Evolutionary conservation across 2,329 filamentous ascomycete genomes (phyloP).

Genomic region (Aspergillus candidus): DNA sequence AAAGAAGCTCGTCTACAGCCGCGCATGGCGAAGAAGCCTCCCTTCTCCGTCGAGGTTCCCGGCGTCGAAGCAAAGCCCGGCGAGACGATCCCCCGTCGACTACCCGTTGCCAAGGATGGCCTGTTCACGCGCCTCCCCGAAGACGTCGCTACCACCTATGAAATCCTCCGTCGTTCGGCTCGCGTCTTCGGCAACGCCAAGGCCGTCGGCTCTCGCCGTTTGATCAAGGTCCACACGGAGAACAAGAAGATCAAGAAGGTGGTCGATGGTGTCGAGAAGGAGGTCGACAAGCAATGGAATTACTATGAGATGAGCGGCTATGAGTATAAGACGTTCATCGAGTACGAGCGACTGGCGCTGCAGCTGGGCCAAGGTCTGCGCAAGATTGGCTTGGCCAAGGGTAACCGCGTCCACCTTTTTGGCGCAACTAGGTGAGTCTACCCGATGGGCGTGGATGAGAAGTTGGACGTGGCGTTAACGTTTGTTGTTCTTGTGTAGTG

Average conservation of each 20-base stretch:
- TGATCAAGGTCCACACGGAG: conserved; percentile 74
- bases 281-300: conserved; percentile 87
- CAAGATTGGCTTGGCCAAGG: conserved; percentile 62
- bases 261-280: conserved; percentile 68
- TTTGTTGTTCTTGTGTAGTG: conserved; percentile 40
- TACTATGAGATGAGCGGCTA: conserved; percentile 80
- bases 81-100: conserved; percentile 77
- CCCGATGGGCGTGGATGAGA: neutral
- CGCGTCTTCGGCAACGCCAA: conserved; percentile 56
- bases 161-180: conserved; percentile 67
- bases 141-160: conserved; percentile 69
- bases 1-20: conserved; percentile 32
- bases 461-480: conserved; percentile 6
- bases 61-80: conserved; percentile 64
- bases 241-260: conserved; percentile 86
- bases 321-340: conserved; percentile 68
- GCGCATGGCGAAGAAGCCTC: conserved; percentile 60
- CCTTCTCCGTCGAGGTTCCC: conserved; percentile 67
- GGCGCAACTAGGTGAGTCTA: conserved; percentile 65
- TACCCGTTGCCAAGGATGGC: conserved; percentile 63
- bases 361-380: conserved; percentile 67
- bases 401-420: conserved; percentile 72
- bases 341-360: conserved; percentile 67
- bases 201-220: conserved; percentile 64
- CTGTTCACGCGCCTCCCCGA: conserved; percentile 61